Evolutionary conservation across 306 rosid species (phyloP), one percentile per base, ranked within the genome.

Genomic region (Carpinus fangiana): DNA sequence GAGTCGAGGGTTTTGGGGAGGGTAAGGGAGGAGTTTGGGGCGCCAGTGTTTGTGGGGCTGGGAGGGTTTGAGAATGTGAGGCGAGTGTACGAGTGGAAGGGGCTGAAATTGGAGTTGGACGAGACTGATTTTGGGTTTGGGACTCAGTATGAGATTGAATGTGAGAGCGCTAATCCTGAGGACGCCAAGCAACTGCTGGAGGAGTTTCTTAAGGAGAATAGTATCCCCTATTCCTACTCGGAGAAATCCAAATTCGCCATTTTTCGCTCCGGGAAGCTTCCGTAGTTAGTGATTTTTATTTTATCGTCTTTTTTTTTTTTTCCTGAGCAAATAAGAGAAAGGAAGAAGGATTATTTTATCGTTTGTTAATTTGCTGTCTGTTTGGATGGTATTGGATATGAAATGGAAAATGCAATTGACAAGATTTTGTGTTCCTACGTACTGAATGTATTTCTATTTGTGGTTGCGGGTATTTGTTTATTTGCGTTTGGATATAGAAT

Each of bases 41-140:
- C 80, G 52, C 72, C 56, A 4, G 98, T 90, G 60, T 86, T 84
- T 79, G 90, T 90, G 51, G 89, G 93, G 23, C 80, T 95, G 55
- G 98, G 97, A 5, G 98, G 98, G 46, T 95, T 95, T 74, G 28
- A 76, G 81, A 95, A 93, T 65, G 85, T 93, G 89, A 91, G 99
- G 86, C 87, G 48, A 43, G 96, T 95, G 48, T 93, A 87, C 78
- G 93, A 91, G 41, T 95, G 98, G 98, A 85, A 93, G 68, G 98
- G 93, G 14, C 83, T 95, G 88, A 89, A 88, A 79, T 85, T 95
- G 90, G 99, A 95, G 82, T 88, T 95, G 76, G 99, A 95, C 76
- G 93, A 95, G 82, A 91, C 98, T 1, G 57, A 65, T 70, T 95
- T 87, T 79, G 89, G 72, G 64, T 95, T 89, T 79, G 98, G 98